Evolutionary conservation across 2,329 filamentous ascomycete genomes (phyloP).

Genomic region (Grosmannia clavigera): DNA sequence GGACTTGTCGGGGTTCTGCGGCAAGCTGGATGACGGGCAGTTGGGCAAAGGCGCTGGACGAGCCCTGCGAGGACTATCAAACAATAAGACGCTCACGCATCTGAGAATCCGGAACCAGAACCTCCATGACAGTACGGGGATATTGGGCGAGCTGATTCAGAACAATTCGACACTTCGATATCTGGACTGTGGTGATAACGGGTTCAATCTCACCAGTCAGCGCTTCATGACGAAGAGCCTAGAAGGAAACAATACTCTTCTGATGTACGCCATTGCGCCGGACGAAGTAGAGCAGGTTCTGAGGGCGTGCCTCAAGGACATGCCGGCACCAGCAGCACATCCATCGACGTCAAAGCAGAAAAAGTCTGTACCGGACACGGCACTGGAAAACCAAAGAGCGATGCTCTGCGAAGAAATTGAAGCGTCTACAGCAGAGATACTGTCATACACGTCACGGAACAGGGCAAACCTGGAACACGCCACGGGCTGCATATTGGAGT

Average conservation of each 20-base stretch:
- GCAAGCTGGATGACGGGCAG: slow-evolving; percentile 45
- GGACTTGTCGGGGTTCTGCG: slow-evolving; percentile 43
- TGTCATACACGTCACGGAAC: slow-evolving; percentile 16
- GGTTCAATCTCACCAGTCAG: slow-evolving; percentile 39
- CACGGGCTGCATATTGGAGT: slow-evolving; percentile 15
- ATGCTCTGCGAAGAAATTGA: slow-evolving; percentile 12
- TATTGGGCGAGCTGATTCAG: slow-evolving; percentile 37
- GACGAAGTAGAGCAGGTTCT: slow-evolving; percentile 18
- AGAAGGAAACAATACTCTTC: slow-evolving; percentile 28
- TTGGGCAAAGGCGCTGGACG: slow-evolving; percentile 40
- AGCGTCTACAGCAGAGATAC: slow-evolving; percentile 13
- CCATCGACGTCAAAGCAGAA: slow-evolving; percentile 5
- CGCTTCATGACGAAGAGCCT: slow-evolving; percentile 33
- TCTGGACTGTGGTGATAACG: slow-evolving; percentile 42
- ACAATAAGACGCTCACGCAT: slow-evolving; percentile 26
- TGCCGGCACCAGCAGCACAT: slow-evolving; percentile 1
- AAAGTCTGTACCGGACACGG: slow-evolving; percentile 8
- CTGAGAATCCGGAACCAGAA: slow-evolving; percentile 44
- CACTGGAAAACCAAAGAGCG: slow-evolving; percentile 12
- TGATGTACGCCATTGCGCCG: slow-evolving; percentile 25
- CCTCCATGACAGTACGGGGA: slow-evolving; percentile 39
- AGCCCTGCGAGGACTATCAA: slow-evolving; percentile 23
- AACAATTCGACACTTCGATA: slow-evolving; percentile 36
- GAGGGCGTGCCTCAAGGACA: slow-evolving; percentile 12
- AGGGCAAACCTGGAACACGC: slow-evolving; percentile 14